Conservation (phyloP, 306 rosid genomes). For the Cucurbita ficifolia region DNA sequence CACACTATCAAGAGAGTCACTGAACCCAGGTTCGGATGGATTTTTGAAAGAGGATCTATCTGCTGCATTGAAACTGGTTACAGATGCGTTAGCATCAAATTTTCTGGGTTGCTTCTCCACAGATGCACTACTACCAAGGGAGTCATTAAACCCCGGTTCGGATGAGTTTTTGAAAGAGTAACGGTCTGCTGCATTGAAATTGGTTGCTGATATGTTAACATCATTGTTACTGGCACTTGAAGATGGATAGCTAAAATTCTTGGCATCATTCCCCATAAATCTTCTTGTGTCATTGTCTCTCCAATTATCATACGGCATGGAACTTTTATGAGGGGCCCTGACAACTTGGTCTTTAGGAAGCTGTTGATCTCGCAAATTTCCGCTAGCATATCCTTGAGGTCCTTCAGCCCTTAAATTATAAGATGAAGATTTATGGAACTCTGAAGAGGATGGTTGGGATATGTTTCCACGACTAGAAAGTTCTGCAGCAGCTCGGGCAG, state of each 20-base stretch:
- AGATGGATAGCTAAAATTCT: slow-evolving; percentile 21
- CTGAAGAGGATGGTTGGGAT: slow-evolving; percentile 36
- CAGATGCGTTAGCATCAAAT: slow-evolving; percentile 1
- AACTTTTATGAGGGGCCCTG: slow-evolving; percentile 15
- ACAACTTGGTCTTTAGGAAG: slow-evolving; percentile 21
- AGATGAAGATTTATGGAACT: slow-evolving; percentile 19
- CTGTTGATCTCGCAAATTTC: slow-evolving; percentile 20
- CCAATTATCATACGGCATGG: slow-evolving; percentile 19
- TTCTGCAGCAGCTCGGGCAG: slow-evolving; percentile 99
- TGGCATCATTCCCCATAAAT: slow-evolving; percentile 12
- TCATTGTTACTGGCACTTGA: slow-evolving; percentile 17
- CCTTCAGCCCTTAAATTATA: slow-evolving; percentile 21
- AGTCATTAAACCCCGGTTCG: slow-evolving; percentile 23
- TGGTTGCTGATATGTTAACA: slow-evolving; percentile 14
- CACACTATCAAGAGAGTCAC: slow-evolving; percentile 15
- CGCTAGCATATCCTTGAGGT: slow-evolving; percentile 13
- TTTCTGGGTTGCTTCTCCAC: slow-evolving; percentile 26
- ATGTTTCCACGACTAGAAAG: slow-evolving; percentile 50
- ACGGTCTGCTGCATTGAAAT: slow-evolving; percentile 21
- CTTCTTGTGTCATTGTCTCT: slow-evolving; percentile 20
- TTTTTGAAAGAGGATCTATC: slow-evolving; percentile 22
- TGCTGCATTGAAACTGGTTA: slow-evolving; percentile 17
- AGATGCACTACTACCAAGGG: slow-evolving; percentile 13
- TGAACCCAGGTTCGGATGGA: slow-evolving; percentile 25
- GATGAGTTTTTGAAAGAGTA: slow-evolving; percentile 26